Conservation (phyloP, 148 eudicot genomes). For the Diospyros kaki region DNA sequence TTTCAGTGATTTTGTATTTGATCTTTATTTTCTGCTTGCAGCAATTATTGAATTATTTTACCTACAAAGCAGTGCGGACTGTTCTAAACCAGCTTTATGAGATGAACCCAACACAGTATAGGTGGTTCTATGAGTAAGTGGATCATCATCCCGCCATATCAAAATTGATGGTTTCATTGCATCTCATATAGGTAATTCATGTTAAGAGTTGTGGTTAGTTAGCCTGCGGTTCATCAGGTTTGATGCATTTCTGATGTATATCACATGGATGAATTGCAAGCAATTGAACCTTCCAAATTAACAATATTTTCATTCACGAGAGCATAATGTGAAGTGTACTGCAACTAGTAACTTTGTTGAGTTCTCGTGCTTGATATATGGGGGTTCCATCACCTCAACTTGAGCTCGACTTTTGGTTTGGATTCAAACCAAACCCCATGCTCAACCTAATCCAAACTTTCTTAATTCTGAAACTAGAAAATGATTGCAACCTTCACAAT, state of each 20-base stretch:
- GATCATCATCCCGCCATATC: slow-evolving; percentile 5
- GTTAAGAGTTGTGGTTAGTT: not conserved
- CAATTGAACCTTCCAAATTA: not conserved
- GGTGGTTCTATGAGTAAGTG: slow-evolving; percentile 92
- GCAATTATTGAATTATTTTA: slow-evolving; percentile 82
- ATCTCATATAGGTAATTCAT: not conserved
- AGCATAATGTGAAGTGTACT: not conserved
- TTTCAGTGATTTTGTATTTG: not conserved
- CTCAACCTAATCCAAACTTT: not conserved
- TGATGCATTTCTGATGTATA: not conserved
- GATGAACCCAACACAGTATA: slow-evolving; percentile 80
- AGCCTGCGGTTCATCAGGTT: not conserved
- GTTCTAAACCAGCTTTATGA: slow-evolving; percentile 91
- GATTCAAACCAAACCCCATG: not conserved
- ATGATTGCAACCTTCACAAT: not conserved
- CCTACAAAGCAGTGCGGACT: slow-evolving; percentile 94
- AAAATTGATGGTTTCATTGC: not conserved
- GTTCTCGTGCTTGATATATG: too few relatives aligned
- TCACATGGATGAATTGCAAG: not conserved
- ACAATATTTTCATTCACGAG: not conserved
- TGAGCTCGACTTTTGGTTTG: too few relatives aligned
- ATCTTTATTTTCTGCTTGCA: slow-evolving; percentile 41
- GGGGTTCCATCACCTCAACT: too few relatives aligned
- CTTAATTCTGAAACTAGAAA: not conserved
- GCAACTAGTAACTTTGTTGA: not conserved